phyloP scores from a whole-genome alignment of 176 grass and related monocot genomes.

The Otatea glauca region DNA sequence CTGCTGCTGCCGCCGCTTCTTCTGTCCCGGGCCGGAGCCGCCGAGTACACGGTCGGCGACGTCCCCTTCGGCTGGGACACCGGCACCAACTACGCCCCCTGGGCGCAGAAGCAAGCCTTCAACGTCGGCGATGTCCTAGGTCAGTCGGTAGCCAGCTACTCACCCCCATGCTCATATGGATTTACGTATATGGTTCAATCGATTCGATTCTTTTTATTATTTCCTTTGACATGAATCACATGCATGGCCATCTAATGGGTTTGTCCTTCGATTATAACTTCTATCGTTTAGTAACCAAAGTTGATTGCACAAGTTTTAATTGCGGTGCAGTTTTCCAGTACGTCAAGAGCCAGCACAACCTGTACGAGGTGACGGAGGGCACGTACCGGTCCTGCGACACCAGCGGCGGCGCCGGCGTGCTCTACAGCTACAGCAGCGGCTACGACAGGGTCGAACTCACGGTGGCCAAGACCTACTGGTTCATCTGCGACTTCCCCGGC shows the following conservation, averaged over 20 bases:
- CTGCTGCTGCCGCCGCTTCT: neutral
- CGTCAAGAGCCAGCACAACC: conserved; percentile 55
- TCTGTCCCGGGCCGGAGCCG: neutral
- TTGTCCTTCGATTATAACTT: too few relatives aligned
- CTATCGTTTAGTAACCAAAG: neutral
- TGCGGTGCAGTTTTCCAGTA: conserved; percentile 56
- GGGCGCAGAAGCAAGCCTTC: conserved; percentile 36
- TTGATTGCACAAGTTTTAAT: neutral
- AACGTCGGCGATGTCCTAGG: conserved; percentile 49
- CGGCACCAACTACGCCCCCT: conserved; percentile 51
- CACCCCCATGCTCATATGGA: too few relatives aligned
- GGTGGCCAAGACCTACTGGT: conserved; percentile 50
- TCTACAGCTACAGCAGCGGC: conserved; percentile 43
- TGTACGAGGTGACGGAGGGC: conserved; percentile 51
- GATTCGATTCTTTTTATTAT: too few relatives aligned
- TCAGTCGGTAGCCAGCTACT: neutral
- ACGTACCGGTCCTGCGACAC: conserved; percentile 49
- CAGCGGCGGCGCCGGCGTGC: conserved; percentile 20
- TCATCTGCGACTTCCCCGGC: conserved; percentile 53
- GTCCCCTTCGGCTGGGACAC: conserved; percentile 36
- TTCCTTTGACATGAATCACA: too few relatives aligned
- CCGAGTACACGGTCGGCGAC: conserved; percentile 44
- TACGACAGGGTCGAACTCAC: conserved; percentile 46
- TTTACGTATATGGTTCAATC: neutral
- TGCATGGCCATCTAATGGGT: too few relatives aligned